Base-by-base conservation (phyloP, 2,329 filamentous ascomycete species). In the Fusarium hostae region DNA sequence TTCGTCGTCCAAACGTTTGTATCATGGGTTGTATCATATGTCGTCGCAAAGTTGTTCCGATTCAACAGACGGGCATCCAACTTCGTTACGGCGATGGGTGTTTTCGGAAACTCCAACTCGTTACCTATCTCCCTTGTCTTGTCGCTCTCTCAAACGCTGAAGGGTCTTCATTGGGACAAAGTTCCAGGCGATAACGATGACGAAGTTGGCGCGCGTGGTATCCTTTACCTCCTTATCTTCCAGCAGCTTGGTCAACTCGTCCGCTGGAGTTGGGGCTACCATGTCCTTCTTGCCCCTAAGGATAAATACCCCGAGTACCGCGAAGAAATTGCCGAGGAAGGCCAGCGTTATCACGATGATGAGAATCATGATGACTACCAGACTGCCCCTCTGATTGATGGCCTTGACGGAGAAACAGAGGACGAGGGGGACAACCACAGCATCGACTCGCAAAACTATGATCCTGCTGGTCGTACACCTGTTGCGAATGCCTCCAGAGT, bases 81-180 rank as follows among this genome's bases (percentile, higher is more conserved):
- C 83, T 99, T 99, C 78, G 92, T 99, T 44, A 93, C 94, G 35
- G 96, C 96, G 58, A 99, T 99, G 96, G 95, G 93, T 40, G 88
- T 98, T 52, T 99, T 99, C 80, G 96, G 95, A 76, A 99, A 99
- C 81, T 98, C 95, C 37, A 99, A 99, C 82, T 98, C 96, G 22
- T 88, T 99, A 24, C 96, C 96, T 1, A 98, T 99, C 68, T 99
- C 96, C 0, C 90, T 99, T 61, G 94, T 99, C 69, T 88, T 98
- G 63, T 98, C 95, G 12, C 87, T 99, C 15, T 97, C 95, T 18
- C 93, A 97, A 79, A 99, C 96, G 1, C 87, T 99, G 62, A 90
- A 91, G 76, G 96, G 96, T 9, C 86, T 99, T 35, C 95, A 98
- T 80, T 99, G 96, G 96, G 92, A 95, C 82, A 92, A 90, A 73